phyloP scores from a whole-genome alignment of 169 alveolate genomes.

The Plasmodium adleri region DNA sequence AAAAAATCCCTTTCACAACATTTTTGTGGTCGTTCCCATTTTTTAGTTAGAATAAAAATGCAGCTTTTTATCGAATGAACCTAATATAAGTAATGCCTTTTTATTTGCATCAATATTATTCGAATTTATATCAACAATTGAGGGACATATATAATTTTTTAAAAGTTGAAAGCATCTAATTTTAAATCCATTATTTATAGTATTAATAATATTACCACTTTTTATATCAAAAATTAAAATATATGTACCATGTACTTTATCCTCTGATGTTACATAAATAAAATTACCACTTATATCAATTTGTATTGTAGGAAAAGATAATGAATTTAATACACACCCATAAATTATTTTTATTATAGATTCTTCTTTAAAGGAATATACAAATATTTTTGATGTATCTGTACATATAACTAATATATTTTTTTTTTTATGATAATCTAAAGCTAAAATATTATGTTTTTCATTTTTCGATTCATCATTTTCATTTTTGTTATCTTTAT shows the following conservation, averaged over 20 bases:
- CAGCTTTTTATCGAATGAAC: conserved; percentile 68
- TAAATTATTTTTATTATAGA: conserved; percentile 50
- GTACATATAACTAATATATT: conserved; percentile 67
- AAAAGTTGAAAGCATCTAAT: conserved; percentile 63
- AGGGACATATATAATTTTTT: conserved; percentile 64
- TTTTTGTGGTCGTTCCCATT: too few relatives aligned
- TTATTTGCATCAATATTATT: conserved; percentile 52
- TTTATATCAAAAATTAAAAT: conserved; percentile 73
- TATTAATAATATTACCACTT: conserved; percentile 65
- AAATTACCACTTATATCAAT: conserved; percentile 57
- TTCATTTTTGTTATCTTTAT: neutral
- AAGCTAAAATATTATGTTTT: conserved; percentile 49
- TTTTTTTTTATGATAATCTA: conserved; percentile 56
- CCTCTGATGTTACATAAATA: conserved; percentile 66
- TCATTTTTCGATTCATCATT: neutral
- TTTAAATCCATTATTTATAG: conserved; percentile 69
- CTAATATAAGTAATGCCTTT: conserved; percentile 58
- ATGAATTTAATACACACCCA: conserved; percentile 71
- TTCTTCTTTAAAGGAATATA: conserved; percentile 48
- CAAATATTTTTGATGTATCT: conserved; percentile 68
- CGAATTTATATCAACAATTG: conserved; percentile 17
- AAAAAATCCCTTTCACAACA: too few relatives aligned
- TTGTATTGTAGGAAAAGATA: conserved; percentile 69
- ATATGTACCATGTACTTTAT: conserved; percentile 51
- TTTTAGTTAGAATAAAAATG: conserved; percentile 63